These are phyloP conservation scores for Colletotrichum magnum DNA, from an alignment of 2,329 filamentous ascomycete genomes.

Conservation along the genomic window DNA sequence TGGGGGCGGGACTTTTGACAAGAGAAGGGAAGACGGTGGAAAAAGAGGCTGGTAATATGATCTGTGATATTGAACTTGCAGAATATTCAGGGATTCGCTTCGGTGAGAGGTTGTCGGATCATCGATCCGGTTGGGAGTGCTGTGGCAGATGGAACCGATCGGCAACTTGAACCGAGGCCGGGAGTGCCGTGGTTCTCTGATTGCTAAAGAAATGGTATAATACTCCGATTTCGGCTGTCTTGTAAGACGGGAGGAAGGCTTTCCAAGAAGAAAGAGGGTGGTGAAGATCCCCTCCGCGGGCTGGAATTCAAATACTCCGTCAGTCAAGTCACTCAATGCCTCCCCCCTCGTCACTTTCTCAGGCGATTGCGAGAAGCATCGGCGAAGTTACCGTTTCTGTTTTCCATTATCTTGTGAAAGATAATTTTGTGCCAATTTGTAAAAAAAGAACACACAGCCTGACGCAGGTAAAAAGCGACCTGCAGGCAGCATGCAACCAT, in stretches of 20 bases:
- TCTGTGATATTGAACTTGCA: too few relatives aligned
- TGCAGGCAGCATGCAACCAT: slow-evolving; percentile 10
- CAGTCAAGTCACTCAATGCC: background rate
- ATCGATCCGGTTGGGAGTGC: background rate
- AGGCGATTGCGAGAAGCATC: background rate
- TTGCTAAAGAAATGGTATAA: too few relatives aligned
- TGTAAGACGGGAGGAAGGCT: background rate
- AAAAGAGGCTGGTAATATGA: too few relatives aligned
- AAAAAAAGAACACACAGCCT: background rate
- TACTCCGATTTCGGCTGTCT: background rate
- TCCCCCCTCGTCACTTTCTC: too few relatives aligned
- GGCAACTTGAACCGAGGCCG: background rate
- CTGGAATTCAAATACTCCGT: background rate
- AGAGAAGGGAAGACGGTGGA: background rate
- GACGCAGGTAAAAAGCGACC: background rate
- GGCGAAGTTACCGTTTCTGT: slow-evolving; percentile 16
- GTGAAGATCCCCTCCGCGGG: background rate
- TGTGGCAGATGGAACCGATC: background rate
- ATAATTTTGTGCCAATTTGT: background rate
- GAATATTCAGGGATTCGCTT: background rate
- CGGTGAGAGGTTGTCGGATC: slow-evolving; percentile 8
- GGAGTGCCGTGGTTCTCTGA: background rate
- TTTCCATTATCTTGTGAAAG: background rate
- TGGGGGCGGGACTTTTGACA: background rate
- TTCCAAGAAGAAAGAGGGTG: background rate